A percentile compares a stretch with the other conserved stretches of the same genome.
Conservation (phyloP, 164 flowering plant genomes). For the Aristolochia californica region DNA sequence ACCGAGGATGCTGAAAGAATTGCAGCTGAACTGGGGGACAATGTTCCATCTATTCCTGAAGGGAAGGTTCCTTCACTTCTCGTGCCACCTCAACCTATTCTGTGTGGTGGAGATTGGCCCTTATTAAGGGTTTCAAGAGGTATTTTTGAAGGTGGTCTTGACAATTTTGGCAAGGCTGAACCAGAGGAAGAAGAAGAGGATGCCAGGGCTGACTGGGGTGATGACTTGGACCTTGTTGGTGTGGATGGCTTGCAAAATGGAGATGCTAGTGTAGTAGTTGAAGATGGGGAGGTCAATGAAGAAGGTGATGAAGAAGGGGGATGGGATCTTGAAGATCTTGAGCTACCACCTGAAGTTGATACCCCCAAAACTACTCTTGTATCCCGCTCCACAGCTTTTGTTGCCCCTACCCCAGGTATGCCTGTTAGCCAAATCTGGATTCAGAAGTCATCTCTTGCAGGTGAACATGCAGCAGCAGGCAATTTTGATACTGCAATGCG, state of each 20-base stretch:
- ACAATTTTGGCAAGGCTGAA: conserved; percentile 33
- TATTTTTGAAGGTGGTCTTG: conserved; percentile 74
- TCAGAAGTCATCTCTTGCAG: conserved; percentile 78
- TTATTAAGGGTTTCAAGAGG: conserved; percentile 70
- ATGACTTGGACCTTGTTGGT: conserved; percentile 60
- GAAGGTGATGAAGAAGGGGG: conserved; percentile 68
- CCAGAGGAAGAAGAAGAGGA: conserved; percentile 58
- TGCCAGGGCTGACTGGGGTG: conserved; percentile 68
- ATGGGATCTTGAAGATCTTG: conserved; percentile 68
- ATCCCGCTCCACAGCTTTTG: conserved; percentile 43
- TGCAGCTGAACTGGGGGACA: conserved; percentile 57
- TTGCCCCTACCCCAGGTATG: conserved; percentile 79
- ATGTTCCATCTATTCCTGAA: conserved; percentile 48
- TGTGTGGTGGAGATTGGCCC: conserved; percentile 72
- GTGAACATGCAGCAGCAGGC: conserved; percentile 95
- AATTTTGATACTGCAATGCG: conserved; percentile 72
- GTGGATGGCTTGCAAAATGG: conserved; percentile 55
- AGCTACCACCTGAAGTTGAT: conserved; percentile 52
- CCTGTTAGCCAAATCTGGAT: conserved; percentile 83
- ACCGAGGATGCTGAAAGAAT: conserved; percentile 56
- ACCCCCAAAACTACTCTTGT: conserved; percentile 42
- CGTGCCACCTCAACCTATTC: conserved; percentile 68
- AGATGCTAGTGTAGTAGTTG: conserved; percentile 32
- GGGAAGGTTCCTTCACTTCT: conserved; percentile 51
- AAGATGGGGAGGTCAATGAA: conserved; percentile 47